Base-by-base conservation (phyloP, 495 filamentous ascomycete genomes). In the Aspergillus kassunensis region DNA sequence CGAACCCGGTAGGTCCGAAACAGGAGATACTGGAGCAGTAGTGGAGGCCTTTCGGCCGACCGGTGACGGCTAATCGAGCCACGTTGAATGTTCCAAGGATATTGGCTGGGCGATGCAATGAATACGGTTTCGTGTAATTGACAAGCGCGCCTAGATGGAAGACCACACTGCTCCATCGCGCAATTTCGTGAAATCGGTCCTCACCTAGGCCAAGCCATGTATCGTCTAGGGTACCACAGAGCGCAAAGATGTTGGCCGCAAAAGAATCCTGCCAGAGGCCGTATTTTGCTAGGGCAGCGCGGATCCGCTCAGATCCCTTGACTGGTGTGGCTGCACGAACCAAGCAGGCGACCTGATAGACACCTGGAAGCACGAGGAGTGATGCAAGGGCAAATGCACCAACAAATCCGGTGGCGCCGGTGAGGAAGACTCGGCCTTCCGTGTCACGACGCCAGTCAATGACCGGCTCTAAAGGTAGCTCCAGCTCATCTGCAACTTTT, bases 21-120 rank as follows among this genome's bases (percentile, higher is more conserved):
- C 42, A 51, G 8, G 41, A 44, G 10, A 61, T 57, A 15, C 50
- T 57, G 24, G 58, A 61, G 16, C 36, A 51, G n/a, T 61, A 57
- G 21, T 61, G 58, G 3, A 57, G 10, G 4, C 53, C 12, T 19
- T 61, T 61, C 0, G 49, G 19, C 0, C 54, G 58, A 3, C 18
- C 16, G 1, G 25, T 43, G 15, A 51, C 53, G 25, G 54, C 51
- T 16, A 61, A 57, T 1, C 30, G 33, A 1, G 54, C 42, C 1
- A 57, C 19, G 18, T 61, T 27, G 2, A 52, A 12, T 1, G 39
- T 45, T 5, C 58, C 54, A 0, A 52, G 15, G 23, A 57, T 46
- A 37, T 61, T 61, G 3, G 50, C 33, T 3, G 35, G 27, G n/a
- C 58, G 45, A 20, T 61, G 58, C 7, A 31, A 33, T 0, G 58